Evolutionary conservation across 176 grass and related monocot species (phyloP).

Genomic region (Cenchrus americanus): DNA sequence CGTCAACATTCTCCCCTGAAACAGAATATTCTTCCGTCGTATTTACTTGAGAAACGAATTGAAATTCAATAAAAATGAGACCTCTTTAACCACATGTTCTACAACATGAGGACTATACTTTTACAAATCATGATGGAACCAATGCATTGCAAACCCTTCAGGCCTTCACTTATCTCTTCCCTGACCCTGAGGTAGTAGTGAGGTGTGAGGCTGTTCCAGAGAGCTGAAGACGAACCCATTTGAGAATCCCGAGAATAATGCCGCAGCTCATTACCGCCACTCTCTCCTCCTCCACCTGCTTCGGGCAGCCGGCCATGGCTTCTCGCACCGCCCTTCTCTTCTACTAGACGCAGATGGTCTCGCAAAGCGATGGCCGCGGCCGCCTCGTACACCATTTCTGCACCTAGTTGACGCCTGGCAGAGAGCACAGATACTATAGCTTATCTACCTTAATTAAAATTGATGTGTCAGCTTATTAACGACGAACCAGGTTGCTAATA

Average conservation of each 20-base stretch:
- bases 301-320: background rate
- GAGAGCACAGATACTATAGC: no score
- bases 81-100: background rate
- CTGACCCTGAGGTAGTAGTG: background rate
- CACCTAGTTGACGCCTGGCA: background rate
- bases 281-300: background rate
- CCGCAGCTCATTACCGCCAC: background rate
- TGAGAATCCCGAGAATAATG: background rate
- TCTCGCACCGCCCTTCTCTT: background rate
- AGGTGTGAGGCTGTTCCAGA: no score
- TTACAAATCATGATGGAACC: background rate
- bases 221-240: background rate
- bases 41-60: background rate
- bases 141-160: background rate
- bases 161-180: background rate
- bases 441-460: no score
- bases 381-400: constrained; percentile 37
- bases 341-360: background rate
- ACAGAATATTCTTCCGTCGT: no score
- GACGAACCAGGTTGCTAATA: no score
- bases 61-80: background rate
- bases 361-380: constrained; percentile 13
- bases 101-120: no score
- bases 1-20: no score
- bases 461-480: no score